A percentile compares a stretch with the other conserved stretches of the same genome.
phyloP scores from a whole-genome alignment of 768 basidiomycete species.

The Gymnopilus junonius region DNA sequence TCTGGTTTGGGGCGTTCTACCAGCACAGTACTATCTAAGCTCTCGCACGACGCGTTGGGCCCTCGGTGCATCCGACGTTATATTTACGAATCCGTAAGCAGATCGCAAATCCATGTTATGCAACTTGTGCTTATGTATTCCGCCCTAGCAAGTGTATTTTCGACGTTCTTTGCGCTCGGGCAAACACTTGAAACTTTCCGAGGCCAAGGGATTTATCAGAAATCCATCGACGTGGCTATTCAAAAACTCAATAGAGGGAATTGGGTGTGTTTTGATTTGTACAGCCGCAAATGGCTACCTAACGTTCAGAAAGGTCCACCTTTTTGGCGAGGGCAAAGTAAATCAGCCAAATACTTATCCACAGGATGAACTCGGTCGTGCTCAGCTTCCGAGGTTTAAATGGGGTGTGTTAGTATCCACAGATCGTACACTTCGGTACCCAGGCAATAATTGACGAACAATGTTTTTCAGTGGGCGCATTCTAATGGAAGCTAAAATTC shows the following conservation, averaged over 20 bases:
- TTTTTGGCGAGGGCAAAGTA: conserved; percentile 90
- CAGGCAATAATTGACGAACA: neutral
- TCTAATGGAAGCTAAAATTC: conserved; percentile 59
- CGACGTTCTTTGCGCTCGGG: conserved; percentile 84
- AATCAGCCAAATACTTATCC: conserved; percentile 69
- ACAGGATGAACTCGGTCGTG: conserved; percentile 43
- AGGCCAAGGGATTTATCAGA: conserved; percentile 88
- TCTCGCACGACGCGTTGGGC: conserved; percentile 82
- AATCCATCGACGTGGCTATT: conserved; percentile 84
- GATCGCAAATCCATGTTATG: neutral
- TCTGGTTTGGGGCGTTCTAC: conserved; percentile 86
- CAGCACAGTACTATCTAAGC: conserved; percentile 60
- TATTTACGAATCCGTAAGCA: conserved; percentile 90
- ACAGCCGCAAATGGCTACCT: neutral
- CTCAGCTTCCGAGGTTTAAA: conserved; percentile 78
- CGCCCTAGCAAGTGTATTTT: conserved; percentile 66
- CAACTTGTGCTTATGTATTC: neutral
- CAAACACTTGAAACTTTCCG: conserved; percentile 93
- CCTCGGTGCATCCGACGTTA: conserved; percentile 89
- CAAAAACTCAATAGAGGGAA: conserved; percentile 77
- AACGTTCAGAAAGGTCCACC: conserved; percentile 68
- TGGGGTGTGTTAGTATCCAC: conserved; percentile 85
- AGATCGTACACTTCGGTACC: neutral
- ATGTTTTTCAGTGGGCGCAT: conserved; percentile 71
- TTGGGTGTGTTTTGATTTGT: conserved; percentile 66